Evolutionary conservation across 2,329 filamentous ascomycete species (phyloP).

Genomic region (Clonostachys sp.): DNA sequence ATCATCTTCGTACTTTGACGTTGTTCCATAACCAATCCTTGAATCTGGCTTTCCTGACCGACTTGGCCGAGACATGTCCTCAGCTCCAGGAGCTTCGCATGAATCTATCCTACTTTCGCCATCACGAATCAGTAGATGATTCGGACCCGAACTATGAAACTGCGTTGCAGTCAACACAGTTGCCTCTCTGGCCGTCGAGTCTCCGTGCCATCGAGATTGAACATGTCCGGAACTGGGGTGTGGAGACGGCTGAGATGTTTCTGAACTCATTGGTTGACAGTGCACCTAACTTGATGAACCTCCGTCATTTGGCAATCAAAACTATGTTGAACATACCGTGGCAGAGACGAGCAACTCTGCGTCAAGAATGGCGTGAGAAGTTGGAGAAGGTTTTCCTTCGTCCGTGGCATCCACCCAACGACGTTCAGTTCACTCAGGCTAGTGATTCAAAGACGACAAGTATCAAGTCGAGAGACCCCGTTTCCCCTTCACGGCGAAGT

Average conservation of each 20-base stretch:
- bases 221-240: constrained; percentile 71
- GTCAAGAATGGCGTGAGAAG: constrained; percentile 71
- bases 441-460: background rate
- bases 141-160: constrained; percentile 70
- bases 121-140: constrained; percentile 63
- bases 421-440: constrained; percentile 3
- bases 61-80: constrained; percentile 64
- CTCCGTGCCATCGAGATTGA: constrained; percentile 70
- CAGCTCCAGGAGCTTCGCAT: constrained; percentile 66
- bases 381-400: constrained; percentile 64
- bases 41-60: constrained; percentile 67
- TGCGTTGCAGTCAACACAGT: constrained; percentile 57
- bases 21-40: constrained; percentile 78
- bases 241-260: constrained; percentile 67
- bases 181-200: constrained; percentile 73
- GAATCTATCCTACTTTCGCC: constrained; percentile 75
- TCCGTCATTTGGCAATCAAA: constrained; percentile 69
- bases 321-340: constrained; percentile 77
- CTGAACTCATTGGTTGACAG: constrained; percentile 74
- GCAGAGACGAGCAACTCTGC: constrained; percentile 76
- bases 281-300: constrained; percentile 58
- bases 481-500: constrained; percentile 27
- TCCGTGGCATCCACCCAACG: constrained; percentile 30
- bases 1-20: constrained; percentile 60
- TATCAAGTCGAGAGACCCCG: constrained; percentile 9